A percentile compares a stretch with the other conserved stretches of the same genome.
Evolutionary conservation across 306 rosid genomes (phyloP).

Genomic region (Myrica gale): DNA sequence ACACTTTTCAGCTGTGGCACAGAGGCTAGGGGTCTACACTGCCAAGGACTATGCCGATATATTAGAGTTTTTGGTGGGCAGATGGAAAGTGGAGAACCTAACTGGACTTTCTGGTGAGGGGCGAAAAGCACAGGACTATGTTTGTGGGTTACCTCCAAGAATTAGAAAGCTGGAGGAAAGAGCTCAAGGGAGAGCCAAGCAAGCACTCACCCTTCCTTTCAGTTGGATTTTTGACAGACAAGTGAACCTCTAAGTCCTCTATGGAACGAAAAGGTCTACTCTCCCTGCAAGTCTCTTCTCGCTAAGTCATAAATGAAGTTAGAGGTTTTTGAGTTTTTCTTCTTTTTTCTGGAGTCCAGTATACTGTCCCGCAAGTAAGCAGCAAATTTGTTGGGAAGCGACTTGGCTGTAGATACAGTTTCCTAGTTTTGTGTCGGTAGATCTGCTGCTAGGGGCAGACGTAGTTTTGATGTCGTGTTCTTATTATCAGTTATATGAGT

Average conservation of each 20-base stretch:
- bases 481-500: conserved; percentile 23
- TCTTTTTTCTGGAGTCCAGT: not conserved
- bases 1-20: conserved; percentile 74
- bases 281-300: not conserved
- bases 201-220: conserved; percentile 42
- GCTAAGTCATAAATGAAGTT: not conserved
- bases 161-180: conserved; percentile 83
- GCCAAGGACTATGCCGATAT: conserved; percentile 92
- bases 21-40: conserved; percentile 79
- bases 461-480: conserved; percentile 34
- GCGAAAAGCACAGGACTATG: conserved; percentile 77
- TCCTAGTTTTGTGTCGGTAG: conserved; percentile 19
- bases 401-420: conserved; percentile 35
- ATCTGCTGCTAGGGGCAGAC: conserved; percentile 29
- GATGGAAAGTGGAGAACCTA: conserved; percentile 74
- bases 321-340: conserved; percentile 3
- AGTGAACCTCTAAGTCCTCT: conserved; percentile 52
- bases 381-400: conserved; percentile 19
- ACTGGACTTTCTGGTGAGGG: conserved; percentile 75
- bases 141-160: conserved; percentile 76
- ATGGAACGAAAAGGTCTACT: conserved; percentile 18
- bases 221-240: conserved; percentile 80
- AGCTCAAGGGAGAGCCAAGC: conserved; percentile 64
- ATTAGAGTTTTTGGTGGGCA: conserved; percentile 76
- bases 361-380: conserved; percentile 18